Evolutionary conservation across 352 stramenopile species (phyloP), one percentile per base, ranked within the genome.

Genomic region (Globisporangium emineosum): DNA sequence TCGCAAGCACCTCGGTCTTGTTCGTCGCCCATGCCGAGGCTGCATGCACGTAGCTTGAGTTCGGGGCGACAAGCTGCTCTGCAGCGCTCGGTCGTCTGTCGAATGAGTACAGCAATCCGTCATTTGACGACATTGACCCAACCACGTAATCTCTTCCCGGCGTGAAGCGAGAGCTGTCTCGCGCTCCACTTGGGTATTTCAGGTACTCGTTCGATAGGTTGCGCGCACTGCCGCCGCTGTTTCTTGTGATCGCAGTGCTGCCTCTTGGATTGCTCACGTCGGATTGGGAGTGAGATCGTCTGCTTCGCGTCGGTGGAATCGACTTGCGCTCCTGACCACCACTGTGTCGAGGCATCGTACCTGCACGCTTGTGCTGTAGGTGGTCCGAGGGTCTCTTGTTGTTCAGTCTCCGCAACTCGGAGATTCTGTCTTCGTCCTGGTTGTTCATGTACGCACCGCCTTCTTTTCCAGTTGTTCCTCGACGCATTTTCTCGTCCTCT

Each of bases 1-100:
- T 83, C 0, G 87, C 87, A 19, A 90, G 70, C 49, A 75, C 77
- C 62, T 92, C 85, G 4, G 73, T 91, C 54, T 84, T 81, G 66
- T 89, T 88, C 23, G 81, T 93, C 33, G 78, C 76, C 85, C 78
- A 91, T 0, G 84, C 84, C 4, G 84, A 93, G 15, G 82, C 82
- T 2, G 80, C 82, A 55, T 83, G 82, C 2, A 93, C 84, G 45
- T 78, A 86, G 62, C 82, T 91, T 19, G 68, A 78, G 62, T 76
- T 88, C 57, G 82, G 76, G 4, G 78, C 67, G 21, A 82, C 61
- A 4, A 90, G 64, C 57, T 80, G 77, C 51, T 90, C 83, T 21
- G 73, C 79, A 5, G 79, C 74, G 17, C 67, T 76, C 7, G 73
- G 75, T 37, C 69, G 76, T 12, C 64, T 70, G n/a, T 87, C 77